These are phyloP conservation scores for Emmonsia crescens DNA, from an alignment of 2,329 filamentous ascomycete genomes.

Conservation along the genomic window DNA sequence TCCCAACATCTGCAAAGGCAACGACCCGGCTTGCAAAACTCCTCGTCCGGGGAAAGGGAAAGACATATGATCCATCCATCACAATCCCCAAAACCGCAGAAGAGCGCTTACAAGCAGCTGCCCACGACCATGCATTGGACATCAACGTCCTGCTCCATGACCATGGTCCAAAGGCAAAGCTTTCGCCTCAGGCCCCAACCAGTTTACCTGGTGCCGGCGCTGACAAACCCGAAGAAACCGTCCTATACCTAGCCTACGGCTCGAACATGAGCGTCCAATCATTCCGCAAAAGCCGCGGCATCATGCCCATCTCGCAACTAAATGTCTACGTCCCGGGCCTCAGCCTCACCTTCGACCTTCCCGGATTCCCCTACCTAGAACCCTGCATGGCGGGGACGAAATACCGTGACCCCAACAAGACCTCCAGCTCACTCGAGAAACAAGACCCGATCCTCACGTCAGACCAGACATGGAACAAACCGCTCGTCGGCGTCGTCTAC, in stretches of 20 bases:
- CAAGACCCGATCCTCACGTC: neutral
- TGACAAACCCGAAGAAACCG: slow-evolving; percentile 34
- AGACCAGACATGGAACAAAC: slow-evolving; percentile 56
- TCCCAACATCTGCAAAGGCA: neutral
- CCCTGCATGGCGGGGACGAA: slow-evolving; percentile 85
- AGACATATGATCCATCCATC: neutral
- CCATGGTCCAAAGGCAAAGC: slow-evolving; percentile 10
- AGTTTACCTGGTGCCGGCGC: neutral
- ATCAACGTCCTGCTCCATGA: slow-evolving; percentile 16
- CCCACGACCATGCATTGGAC: slow-evolving; percentile 17
- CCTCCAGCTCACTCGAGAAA: slow-evolving; percentile 13
- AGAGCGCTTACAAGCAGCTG: slow-evolving; percentile 16
- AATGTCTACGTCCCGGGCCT: slow-evolving; percentile 74
- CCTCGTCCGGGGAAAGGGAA: neutral
- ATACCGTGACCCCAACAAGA: slow-evolving; percentile 37
- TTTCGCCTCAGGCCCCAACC: neutral
- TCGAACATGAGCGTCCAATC: slow-evolving; percentile 76
- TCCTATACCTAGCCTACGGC: slow-evolving; percentile 80
- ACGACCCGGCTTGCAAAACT: neutral
- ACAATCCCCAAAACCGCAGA: slow-evolving; percentile 14
- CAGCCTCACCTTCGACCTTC: slow-evolving; percentile 70
- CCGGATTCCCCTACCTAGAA: slow-evolving; percentile 75
- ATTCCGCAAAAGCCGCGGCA: slow-evolving; percentile 66
- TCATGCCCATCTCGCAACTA: slow-evolving; percentile 67
- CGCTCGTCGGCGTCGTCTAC: slow-evolving; percentile 87